Percentiles rank a stretch among this genome's conserved stretches.
Evolutionary conservation across 129 eudicot genomes (phyloP).

Genomic region (Centella asiatica): DNA sequence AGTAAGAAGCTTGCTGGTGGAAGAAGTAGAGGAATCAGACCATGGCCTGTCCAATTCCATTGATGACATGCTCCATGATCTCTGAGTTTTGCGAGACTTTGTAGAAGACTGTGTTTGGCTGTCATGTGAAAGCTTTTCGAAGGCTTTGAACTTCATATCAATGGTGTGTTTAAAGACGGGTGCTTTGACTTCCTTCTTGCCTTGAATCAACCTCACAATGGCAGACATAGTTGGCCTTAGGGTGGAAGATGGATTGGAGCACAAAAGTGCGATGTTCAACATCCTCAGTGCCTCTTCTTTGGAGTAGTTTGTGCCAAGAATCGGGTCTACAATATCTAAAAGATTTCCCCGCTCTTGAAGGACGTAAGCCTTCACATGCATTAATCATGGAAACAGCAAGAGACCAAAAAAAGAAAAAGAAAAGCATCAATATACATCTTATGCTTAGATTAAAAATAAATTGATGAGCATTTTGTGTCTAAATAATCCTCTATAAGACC

Average conservation of each 20-base stretch:
- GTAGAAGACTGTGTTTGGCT: conserved; percentile 9
- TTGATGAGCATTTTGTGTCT: too few relatives aligned
- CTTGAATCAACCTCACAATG: conserved; percentile 46
- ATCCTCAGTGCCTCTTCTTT: conserved; percentile 37
- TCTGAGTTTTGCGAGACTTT: conserved; percentile 8
- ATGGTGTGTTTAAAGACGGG: conserved; percentile 9
- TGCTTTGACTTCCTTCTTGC: conserved; percentile 18
- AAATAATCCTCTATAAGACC: too few relatives aligned
- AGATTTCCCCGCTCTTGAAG: conserved; percentile 51
- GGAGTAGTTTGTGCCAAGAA: conserved; percentile 29
- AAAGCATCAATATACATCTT: too few relatives aligned
- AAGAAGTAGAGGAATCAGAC: conserved; percentile 20
- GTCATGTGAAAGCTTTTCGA: conserved; percentile 19
- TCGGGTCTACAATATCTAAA: conserved; percentile 39
- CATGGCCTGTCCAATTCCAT: conserved; percentile 20
- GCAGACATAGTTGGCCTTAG: conserved; percentile 47
- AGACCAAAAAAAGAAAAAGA: neutral
- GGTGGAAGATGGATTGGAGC: conserved; percentile 45
- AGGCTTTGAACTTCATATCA: conserved; percentile 21
- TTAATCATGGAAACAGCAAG: too few relatives aligned
- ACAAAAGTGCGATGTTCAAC: conserved; percentile 38
- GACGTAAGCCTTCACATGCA: conserved; percentile 31
- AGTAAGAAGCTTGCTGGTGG: conserved; percentile 14
- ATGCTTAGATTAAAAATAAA: too few relatives aligned
- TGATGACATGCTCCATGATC: conserved; percentile 15